These are phyloP conservation scores for Simplicillium aogashimaense DNA, from an alignment of 2,329 filamentous ascomycete species.

Conservation along the genomic window DNA sequence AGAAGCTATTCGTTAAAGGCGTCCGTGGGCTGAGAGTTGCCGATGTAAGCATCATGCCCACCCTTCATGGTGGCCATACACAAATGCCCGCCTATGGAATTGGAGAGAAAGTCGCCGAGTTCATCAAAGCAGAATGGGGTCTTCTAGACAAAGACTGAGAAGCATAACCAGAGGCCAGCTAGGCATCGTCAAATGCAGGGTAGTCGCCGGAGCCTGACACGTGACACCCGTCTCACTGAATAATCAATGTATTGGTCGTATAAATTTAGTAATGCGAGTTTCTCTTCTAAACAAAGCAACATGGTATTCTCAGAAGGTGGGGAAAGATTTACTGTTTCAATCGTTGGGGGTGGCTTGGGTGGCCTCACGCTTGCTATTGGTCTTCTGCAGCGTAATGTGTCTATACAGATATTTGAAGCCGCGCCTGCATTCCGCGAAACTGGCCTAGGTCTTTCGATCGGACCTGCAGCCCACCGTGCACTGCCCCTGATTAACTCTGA, in stretches of 20 bases:
- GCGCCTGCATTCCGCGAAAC: conserved; percentile 45
- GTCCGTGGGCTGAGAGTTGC: conserved; percentile 42
- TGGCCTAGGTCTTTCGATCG: conserved; percentile 46
- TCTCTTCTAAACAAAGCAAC: no score
- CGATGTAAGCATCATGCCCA: conserved; percentile 42
- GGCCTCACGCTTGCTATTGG: conserved; percentile 44
- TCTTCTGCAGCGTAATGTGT: conserved; percentile 22
- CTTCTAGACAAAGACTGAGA: no score
- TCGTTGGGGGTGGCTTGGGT: conserved; percentile 49
- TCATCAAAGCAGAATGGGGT: conserved; percentile 29
- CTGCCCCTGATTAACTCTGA: conserved; percentile 41
- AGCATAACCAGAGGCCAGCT: no score
- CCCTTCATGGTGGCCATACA: conserved; percentile 34
- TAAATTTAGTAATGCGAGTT: no score
- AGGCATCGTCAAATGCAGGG: no score
- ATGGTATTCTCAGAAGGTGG: no score
- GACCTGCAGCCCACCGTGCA: conserved; percentile 43
- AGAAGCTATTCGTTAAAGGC: conserved; percentile 40
- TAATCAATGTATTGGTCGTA: no score
- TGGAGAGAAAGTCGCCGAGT: conserved; percentile 38
- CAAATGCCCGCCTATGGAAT: conserved; percentile 51
- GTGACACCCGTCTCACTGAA: no score
- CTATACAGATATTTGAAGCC: conserved; percentile 44
- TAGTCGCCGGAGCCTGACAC: no score
- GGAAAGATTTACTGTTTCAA: conserved; percentile 27